Evolutionary conservation across 2,329 filamentous ascomycete species (phyloP).

Genomic region (Fusarium lyarnte): DNA sequence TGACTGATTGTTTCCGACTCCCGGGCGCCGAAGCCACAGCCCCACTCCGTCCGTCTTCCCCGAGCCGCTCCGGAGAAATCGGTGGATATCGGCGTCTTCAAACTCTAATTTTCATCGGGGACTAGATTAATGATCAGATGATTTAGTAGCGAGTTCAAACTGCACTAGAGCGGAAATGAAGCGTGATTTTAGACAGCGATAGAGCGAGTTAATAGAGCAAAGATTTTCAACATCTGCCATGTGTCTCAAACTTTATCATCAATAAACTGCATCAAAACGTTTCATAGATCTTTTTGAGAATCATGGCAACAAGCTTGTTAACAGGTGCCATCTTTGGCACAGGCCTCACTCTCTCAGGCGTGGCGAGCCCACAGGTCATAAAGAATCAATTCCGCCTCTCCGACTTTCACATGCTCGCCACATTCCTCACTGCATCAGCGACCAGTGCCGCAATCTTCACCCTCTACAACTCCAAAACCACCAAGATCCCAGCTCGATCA

Average conservation of each 20-base stretch:
- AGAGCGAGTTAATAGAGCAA: neutral
- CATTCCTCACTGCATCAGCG: slow-evolving; percentile 18
- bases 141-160: neutral
- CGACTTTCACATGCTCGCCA: slow-evolving; percentile 20
- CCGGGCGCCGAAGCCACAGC: neutral
- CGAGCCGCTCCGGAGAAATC: neutral
- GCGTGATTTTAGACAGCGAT: slow-evolving; percentile 15
- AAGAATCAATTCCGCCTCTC: slow-evolving; percentile 19
- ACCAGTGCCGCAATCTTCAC: slow-evolving; percentile 8
- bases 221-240: neutral
- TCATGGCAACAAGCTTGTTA: neutral
- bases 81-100: slow-evolving; percentile 3
- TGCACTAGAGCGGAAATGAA: neutral
- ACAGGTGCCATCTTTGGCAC: slow-evolving; percentile 10
- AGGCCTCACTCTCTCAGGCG: slow-evolving; percentile 15
- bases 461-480: neutral
- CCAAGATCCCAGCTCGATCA: neutral
- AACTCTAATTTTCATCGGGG: neutral
- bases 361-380: slow-evolving; percentile 11
- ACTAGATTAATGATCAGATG: neutral
- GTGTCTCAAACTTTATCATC: neutral
- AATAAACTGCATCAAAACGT: neutral
- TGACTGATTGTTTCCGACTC: slow-evolving; percentile 5
- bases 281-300: neutral
- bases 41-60: neutral